phyloP scores from a whole-genome alignment of 805 yeast species.

The Blastobotrys chiropterorum region DNA sequence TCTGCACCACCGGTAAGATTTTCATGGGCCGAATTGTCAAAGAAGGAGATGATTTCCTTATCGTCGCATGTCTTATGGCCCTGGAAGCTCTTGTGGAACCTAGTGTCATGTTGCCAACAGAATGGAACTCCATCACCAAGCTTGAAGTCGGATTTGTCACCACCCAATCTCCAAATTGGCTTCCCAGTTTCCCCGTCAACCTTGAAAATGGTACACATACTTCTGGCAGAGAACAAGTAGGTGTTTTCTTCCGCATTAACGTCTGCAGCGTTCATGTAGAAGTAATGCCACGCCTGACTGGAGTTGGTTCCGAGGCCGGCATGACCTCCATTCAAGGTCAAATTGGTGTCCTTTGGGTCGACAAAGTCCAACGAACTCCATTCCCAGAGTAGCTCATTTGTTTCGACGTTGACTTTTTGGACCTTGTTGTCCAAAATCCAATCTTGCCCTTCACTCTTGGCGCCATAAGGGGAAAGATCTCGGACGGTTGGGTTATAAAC shows the following conservation, averaged over 20 bases:
- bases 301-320: constrained; percentile 13
- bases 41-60: constrained; percentile 8
- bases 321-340: constrained; percentile 9
- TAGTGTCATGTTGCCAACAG: constrained; percentile 13
- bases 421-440: constrained; percentile 12
- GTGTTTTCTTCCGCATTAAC: constrained; percentile 9
- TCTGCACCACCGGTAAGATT: constrained; percentile 7
- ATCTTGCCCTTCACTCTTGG: constrained; percentile 3
- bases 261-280: constrained; percentile 13
- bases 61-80: constrained; percentile 4
- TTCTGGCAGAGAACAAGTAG: constrained; percentile 12
- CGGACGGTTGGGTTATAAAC: constrained; percentile 11
- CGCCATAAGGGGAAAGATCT: constrained; percentile 9
- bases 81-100: constrained; percentile 8
- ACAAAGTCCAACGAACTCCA: constrained; percentile 13
- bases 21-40: constrained; percentile 14
- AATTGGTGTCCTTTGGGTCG: constrained; percentile 9
- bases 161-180: constrained; percentile 11
- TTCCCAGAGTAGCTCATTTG: constrained; percentile 10
- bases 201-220: constrained; percentile 12
- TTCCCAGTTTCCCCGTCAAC: constrained; percentile 11
- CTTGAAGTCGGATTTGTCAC: constrained; percentile 8
- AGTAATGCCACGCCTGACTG: constrained; percentile 13
- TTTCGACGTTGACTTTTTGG: constrained; percentile 12
- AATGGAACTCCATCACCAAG: constrained; percentile 8